Evolutionary conservation across 2,329 filamentous ascomycete genomes (phyloP), one percentile per base, ranked within the genome.

Genomic region (Cladosporium sp.): DNA sequence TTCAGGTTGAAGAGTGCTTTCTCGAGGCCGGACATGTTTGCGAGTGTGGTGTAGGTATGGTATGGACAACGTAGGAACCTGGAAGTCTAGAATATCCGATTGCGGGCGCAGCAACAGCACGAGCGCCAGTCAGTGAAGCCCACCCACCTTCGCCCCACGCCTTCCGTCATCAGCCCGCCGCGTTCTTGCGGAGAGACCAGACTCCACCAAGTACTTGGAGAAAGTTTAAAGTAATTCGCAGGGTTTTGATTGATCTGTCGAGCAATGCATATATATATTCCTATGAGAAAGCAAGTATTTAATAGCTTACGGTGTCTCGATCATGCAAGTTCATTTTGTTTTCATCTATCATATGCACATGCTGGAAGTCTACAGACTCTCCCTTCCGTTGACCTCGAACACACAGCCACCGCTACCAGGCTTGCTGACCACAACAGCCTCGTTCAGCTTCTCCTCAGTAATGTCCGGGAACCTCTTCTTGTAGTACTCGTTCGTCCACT

Each of bases 401-500:
- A 80, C 68, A 65, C 69, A 78, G 69, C 81, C 84, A 12, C 92
- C 92, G 71, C 89, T 88, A 4, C 92, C 92, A 0, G 95, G 95
- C 78, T 92, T 90, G 75, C 92, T 96, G 58, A 96, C 92, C 32
- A 98, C 91, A 67, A 98, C 90, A 0, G 93, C 93, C 60, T 88
- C 88, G 65, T 87, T 85, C 74, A 90, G 83, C 80, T 93, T 91
- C 80, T 95, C 91, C 26, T 87, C 85, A 0, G 84, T 90, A 59
- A 90, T 86, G 68, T 86, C 84, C 0, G 88, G 87, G 74, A 88
- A 89, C 71, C 85, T 85, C 81, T 90, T 90, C 65, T 85, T 81
- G 78, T 96, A 98, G 78, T 98, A 99, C 75, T 93, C 88, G 69
- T 85, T 85, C 73, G 91, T 87, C 85, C 95, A 88, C 5, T 92